Evolutionary conservation across 371 early-diverging fungal genomes (phyloP), one percentile per base, ranked within the genome.

Genomic region (Encephalitozoon intestinalis): DNA sequence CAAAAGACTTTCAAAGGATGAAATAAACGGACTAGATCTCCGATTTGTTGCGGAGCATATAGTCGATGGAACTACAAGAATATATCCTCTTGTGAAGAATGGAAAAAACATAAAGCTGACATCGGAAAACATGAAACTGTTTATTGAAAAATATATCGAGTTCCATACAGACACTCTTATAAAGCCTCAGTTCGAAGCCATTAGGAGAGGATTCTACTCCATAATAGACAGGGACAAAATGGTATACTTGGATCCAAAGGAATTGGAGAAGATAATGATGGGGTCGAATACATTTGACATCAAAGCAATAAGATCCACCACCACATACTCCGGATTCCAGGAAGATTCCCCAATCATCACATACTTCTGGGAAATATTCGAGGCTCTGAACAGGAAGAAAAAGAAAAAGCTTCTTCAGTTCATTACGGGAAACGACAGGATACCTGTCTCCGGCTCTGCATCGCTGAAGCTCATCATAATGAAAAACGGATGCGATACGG

Each of bases 401-500:
- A 76, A 78, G 40, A 93, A 93, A 86, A 92, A 92, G 78, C 86
- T 98, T 12, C 83, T 98, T 9, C 91, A 91, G 68, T 98, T 98
- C 88, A 92, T 92, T 0, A 96, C 99, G 5, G 95, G 95, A 30
- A 91, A 91, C 41, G 95, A 96, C 83, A 88, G 99, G 21, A 92
- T 92, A 2, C 99, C 99, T 0, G 89, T 94, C 25, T 91, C 91
- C 11, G 96, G 96, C 0, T 84, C 94, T 8, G 88, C 89, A 63
- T 89, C 91, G 66, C 79, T 95, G 39, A 90, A 89, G 39, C 92
- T 98, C 87, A 92, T 94, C 2, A 91, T 98, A 77, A 92, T 94
- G 73, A 91, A 92, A 81, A 95, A 95, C 72, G 97, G 97, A 0
- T 92, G 92, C 6, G 96, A 98, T 84, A 92, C 94, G 0, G 91